phyloP scores from a whole-genome alignment of 164 flowering plant species.

The Macadamia integrifolia region DNA sequence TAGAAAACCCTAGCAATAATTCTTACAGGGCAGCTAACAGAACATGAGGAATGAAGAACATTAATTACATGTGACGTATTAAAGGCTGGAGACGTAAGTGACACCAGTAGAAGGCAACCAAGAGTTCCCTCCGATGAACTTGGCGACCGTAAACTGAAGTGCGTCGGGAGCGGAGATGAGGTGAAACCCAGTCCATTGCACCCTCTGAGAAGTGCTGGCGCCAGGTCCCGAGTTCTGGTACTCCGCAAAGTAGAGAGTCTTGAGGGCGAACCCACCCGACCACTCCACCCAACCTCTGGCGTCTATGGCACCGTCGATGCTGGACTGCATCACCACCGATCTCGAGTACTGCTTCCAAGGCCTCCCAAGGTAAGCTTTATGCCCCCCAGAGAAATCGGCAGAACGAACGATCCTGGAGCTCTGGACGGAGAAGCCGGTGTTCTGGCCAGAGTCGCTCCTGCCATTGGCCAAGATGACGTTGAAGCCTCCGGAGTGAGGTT shows the following conservation, averaged over 20 bases:
- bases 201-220: slow-evolving; percentile 30
- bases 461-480: slow-evolving; percentile 40
- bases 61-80: too few species aligned
- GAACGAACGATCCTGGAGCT: slow-evolving; percentile 21
- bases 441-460: slow-evolving; percentile 38
- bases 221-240: slow-evolving; percentile 38
- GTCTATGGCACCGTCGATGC: slow-evolving; percentile 29
- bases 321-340: slow-evolving; percentile 38
- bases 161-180: slow-evolving; percentile 31
- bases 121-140: slow-evolving; percentile 30
- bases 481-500: slow-evolving; percentile 15
- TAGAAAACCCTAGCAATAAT: too few species aligned
- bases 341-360: slow-evolving; percentile 52
- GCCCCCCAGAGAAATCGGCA: slow-evolving; percentile 24
- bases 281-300: slow-evolving; percentile 43
- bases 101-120: slow-evolving; percentile 47
- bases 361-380: slow-evolving; percentile 38
- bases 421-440: slow-evolving; percentile 42
- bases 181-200: slow-evolving; percentile 39
- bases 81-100: slow-evolving; percentile 23
- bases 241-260: slow-evolving; percentile 40
- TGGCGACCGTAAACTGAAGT: slow-evolving; percentile 24
- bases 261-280: slow-evolving; percentile 18
- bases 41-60: too few species aligned
- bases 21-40: too few species aligned